Evolutionary conservation across 1,284 basidiomycete species (phyloP), one percentile per base, ranked within the genome.

Genomic region (Ustilago curta): DNA sequence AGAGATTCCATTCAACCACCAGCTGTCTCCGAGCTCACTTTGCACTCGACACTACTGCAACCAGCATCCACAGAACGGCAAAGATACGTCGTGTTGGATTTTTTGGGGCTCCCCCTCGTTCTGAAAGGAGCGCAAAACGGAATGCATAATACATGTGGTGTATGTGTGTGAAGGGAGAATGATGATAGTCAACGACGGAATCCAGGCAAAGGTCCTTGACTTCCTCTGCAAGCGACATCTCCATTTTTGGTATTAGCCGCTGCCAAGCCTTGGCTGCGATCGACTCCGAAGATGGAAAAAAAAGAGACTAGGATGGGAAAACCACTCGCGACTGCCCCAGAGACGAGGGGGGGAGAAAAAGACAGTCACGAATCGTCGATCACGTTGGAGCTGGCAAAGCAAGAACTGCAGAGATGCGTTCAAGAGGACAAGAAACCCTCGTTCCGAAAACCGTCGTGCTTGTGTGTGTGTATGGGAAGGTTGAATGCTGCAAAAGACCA

Each of bases 91-190:
- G 52, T 64, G 59, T 59, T 68, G 32, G 40, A 57, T 65, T 70
- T 70, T 70, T 65, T 54, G 58, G n/a, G n/a, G 58, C 61, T 65
- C 68, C 68, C 68, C 59, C 68, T 64, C 62, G 59, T 70, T 70
- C 68, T 70, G 68, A 58, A 58, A 54, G 54, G 50, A 50, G 55
- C 29, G 50, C 55, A 59, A 56, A 59, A 48, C 1, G 18, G 32
- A 44, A 65, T 70, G 68, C 62, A 70, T 70, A 70, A 52, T 70
- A 70, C 68, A 70, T 29, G 51, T 21, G 44, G 42, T 14, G 51
- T 29, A 27, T 42, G 44, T 25, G 23, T 45, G n/a, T n/a, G n/a
- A n/a, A n/a, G n/a, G 44, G 40, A n/a, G 16, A 45, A 19, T 23
- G 51, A 42, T 53, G 51, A 48, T 7, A 35, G 31, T 16, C 27